Conservation (phyloP, 495 filamentous ascomycete species). For the Penicillium mononematosum region DNA sequence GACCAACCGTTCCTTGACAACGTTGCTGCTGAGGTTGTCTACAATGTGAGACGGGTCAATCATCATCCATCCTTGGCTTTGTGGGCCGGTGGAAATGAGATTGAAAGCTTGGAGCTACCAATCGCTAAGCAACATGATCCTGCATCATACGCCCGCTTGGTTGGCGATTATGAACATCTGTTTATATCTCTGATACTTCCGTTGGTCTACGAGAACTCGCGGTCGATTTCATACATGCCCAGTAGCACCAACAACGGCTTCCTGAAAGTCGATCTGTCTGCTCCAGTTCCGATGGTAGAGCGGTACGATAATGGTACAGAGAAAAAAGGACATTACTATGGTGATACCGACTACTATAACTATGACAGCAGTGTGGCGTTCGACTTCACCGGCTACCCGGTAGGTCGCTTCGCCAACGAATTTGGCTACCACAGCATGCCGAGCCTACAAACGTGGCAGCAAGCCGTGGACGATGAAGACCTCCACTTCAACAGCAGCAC, state of each 20-base stretch:
- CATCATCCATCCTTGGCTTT: conserved; percentile 67
- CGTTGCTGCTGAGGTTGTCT: conserved; percentile 55
- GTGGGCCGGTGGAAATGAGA: conserved; percentile 68
- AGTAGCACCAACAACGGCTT: conserved; percentile 68
- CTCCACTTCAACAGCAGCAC: conserved; percentile 61
- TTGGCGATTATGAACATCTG: conserved; percentile 59
- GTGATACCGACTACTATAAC: conserved; percentile 69
- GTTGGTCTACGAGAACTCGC: conserved; percentile 61
- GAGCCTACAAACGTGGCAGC: conserved; percentile 58
- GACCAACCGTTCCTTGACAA: conserved; percentile 57
- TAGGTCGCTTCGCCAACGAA: conserved; percentile 65
- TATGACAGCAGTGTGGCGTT: conserved; percentile 58
- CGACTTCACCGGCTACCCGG: conserved; percentile 55
- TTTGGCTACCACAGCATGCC: conserved; percentile 71
- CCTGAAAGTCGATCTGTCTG: conserved; percentile 54
- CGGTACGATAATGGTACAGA: conserved; percentile 58
- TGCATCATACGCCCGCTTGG: conserved; percentile 44
- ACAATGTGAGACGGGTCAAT: conserved; percentile 62
- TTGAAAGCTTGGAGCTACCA: conserved; percentile 56
- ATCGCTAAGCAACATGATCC: conserved; percentile 47
- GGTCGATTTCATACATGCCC: conserved; percentile 66
- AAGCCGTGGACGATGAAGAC: conserved; percentile 51
- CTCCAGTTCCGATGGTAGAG: conserved; percentile 57
- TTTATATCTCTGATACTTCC: conserved; percentile 61
- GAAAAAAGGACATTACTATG: conserved; percentile 53